phyloP scores from a whole-genome alignment of 495 filamentous ascomycete genomes.

The Penicillium antarcticum region DNA sequence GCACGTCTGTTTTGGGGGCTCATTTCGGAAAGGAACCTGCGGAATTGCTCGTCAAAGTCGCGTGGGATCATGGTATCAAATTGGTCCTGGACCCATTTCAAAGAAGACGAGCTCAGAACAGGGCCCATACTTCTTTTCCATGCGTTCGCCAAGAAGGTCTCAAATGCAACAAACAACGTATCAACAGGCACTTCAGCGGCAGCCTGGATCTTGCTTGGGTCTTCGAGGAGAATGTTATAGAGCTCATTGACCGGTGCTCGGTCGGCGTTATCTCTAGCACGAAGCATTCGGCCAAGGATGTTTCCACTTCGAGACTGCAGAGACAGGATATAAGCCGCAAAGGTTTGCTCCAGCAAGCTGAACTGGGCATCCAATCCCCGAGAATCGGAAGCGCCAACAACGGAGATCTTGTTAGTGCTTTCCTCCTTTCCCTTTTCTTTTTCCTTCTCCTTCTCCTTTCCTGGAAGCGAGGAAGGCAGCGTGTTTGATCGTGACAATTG shows the following conservation, averaged over 20 bases:
- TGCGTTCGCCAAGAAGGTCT: slow-evolving; percentile 85
- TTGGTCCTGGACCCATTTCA: slow-evolving; percentile 69
- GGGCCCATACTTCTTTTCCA: slow-evolving; percentile 89
- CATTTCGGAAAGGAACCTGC: slow-evolving; percentile 70
- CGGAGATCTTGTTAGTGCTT: slow-evolving; percentile 30
- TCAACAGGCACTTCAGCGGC: slow-evolving; percentile 77
- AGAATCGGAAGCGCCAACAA: slow-evolving; percentile 23
- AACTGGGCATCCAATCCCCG: slow-evolving; percentile 47
- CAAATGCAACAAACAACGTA: slow-evolving; percentile 89
- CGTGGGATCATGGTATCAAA: slow-evolving; percentile 67
- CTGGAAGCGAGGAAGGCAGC: slow-evolving; percentile 33
- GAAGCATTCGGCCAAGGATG: slow-evolving; percentile 71
- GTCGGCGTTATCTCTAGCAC: slow-evolving; percentile 67
- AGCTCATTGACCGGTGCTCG: slow-evolving; percentile 81
- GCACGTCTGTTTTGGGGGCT: slow-evolving; percentile 90
- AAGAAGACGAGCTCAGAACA: slow-evolving; percentile 60
- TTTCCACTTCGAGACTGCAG: slow-evolving; percentile 81
- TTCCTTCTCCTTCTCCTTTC: slow-evolving; percentile 24
- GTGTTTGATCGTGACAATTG: slow-evolving; percentile 40
- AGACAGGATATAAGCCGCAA: slow-evolving; percentile 77
- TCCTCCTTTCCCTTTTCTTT: slow-evolving; percentile 29
- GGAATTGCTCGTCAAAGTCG: slow-evolving; percentile 86
- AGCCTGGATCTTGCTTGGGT: slow-evolving; percentile 68
- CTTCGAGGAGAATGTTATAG: slow-evolving; percentile 84
- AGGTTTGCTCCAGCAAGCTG: slow-evolving; percentile 76